A percentile compares a stretch with the other conserved stretches of the same genome.
Conservation (phyloP, 352 stramenopile genomes). For the Phytophthora pisi region DNA sequence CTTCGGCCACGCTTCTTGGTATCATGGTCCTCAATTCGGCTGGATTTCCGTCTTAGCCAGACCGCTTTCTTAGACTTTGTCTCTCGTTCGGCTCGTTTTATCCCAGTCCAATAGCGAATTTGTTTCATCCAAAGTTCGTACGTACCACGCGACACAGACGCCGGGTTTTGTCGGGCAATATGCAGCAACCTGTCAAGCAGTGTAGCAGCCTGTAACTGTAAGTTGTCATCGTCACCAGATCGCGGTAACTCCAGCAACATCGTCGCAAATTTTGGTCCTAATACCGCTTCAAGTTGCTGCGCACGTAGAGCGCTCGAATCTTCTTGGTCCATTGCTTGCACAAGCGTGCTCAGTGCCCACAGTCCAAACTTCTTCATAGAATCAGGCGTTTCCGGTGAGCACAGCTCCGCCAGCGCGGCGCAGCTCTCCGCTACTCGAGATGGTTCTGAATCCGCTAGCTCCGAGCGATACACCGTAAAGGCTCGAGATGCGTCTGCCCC, state of each 20-base stretch:
- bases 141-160: slow-evolving; percentile 39
- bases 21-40: slow-evolving; percentile 9
- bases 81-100: slow-evolving; percentile 5
- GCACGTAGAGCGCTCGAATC: slow-evolving; percentile 17
- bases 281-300: slow-evolving; percentile 38
- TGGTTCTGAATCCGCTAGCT: slow-evolving; percentile 19
- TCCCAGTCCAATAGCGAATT: slow-evolving; percentile 50
- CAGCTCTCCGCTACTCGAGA: slow-evolving; percentile 24
- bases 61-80: slow-evolving; percentile 9
- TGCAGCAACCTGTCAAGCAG: slow-evolving; percentile 58
- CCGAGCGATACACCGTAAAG: slow-evolving; percentile 22
- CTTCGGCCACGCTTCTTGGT: slow-evolving; percentile 5
- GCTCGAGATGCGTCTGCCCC: slow-evolving; percentile 14
- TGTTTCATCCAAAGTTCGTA: slow-evolving; percentile 75
- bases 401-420: slow-evolving; percentile 45
- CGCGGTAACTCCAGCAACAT: slow-evolving; percentile 52
- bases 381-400: slow-evolving; percentile 62
- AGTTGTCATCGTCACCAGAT: slow-evolving; percentile 9
- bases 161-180: slow-evolving; percentile 42
- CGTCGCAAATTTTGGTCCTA: slow-evolving; percentile 44
- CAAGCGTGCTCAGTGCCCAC: slow-evolving; percentile 42
- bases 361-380: slow-evolving; percentile 56
- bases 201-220: slow-evolving; percentile 56
- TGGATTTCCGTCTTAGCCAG: slow-evolving; percentile 23
- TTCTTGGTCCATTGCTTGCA: slow-evolving; percentile 36